Evolutionary conservation across 116 monocot species (phyloP).

Genomic region (Zostera marina): DNA sequence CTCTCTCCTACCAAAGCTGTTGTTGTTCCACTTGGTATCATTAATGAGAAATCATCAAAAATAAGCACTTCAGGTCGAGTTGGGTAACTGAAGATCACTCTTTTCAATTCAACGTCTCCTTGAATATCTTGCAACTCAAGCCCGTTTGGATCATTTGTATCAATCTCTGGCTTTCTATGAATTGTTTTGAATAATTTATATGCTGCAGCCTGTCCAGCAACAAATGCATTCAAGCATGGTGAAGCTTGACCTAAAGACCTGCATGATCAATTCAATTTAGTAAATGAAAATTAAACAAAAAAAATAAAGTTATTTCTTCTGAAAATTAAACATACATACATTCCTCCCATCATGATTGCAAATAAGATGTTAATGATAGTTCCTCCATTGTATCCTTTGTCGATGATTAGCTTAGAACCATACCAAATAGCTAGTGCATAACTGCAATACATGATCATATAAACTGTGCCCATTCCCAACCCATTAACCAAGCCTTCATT

Average conservation of each 20-base stretch:
- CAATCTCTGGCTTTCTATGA: conserved; percentile 38
- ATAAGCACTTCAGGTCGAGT: conserved; percentile 36
- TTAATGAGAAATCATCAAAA: conserved; percentile 43
- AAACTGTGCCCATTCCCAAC: conserved; percentile 25
- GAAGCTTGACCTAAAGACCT: conserved; percentile 51
- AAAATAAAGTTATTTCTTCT: too few relatives aligned
- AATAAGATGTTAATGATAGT: conserved; percentile 29
- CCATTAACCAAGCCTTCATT: conserved; percentile 35
- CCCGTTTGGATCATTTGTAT: conserved; percentile 21
- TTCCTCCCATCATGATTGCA: conserved; percentile 42
- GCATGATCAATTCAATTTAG: too few relatives aligned
- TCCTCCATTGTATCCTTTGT: conserved; percentile 42
- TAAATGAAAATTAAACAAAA: too few relatives aligned
- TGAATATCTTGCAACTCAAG: conserved; percentile 31
- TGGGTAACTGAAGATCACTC: conserved; percentile 52
- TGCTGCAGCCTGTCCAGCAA: conserved; percentile 52
- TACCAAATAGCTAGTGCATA: conserved; percentile 54
- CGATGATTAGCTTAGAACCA: conserved; percentile 34
- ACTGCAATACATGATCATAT: conserved; percentile 26
- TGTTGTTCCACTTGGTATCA: conserved; percentile 35
- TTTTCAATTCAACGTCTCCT: conserved; percentile 37
- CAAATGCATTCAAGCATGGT: conserved; percentile 40
- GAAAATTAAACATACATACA: conserved; percentile 17
- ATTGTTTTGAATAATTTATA: conserved; percentile 60
- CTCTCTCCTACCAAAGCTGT: conserved; percentile 61